Evolutionary conservation across 306 rosid genomes (phyloP), one percentile per base, ranked within the genome.

Genomic region (Styphnolobium japonicum): DNA sequence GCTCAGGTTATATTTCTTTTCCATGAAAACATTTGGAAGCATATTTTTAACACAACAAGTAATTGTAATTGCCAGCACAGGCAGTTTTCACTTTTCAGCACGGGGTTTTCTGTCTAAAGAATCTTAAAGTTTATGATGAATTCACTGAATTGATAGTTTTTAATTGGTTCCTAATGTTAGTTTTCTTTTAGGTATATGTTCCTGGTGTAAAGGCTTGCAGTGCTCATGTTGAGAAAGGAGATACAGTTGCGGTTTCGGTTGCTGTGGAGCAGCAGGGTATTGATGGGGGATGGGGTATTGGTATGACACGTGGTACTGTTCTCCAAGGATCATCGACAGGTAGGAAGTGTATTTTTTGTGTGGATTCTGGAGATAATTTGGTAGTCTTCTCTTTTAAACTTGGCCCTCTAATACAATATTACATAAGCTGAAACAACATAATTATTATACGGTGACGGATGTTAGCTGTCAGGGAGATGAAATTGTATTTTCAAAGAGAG

Each of bases 121-220:
- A 14, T 40, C 3, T 42, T 22, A 9, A 25, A 9, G 57, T 14
- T 45, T 48, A 61, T 76, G 68, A 5, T 56, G 76, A 45, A 7
- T 52, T 48, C 10, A 1, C 56, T 56, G 76, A 45, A 7, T 52
- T 48, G n/a, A 1, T 66, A n/a, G 18, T 62, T 14, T 51, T 43
- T 51, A 46, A 25, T 71, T 76, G 29, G 73, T 53, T 79, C 56
- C 65, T 85, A 42, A 84, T 87, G 65, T 67, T 86, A 33, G 37
- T 64, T 62, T 85, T 31, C 39, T 5, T 75, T 51, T 81, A 91
- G 98, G 94, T 88, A 22, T 95, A 91, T 80, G 93, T 95, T 77
- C 98, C 98, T 53, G 96, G 98, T 82, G 93, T 95, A 73, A 0
- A 90, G 88, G 97, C 98, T 84, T 93, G 98, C 83, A 92, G 97